Percentiles rank a stretch among this genome's conserved stretches.
These are phyloP conservation scores for Sporothrix variecibatus DNA, from an alignment of 2,329 filamentous ascomycete genomes.

Conservation along the genomic window DNA sequence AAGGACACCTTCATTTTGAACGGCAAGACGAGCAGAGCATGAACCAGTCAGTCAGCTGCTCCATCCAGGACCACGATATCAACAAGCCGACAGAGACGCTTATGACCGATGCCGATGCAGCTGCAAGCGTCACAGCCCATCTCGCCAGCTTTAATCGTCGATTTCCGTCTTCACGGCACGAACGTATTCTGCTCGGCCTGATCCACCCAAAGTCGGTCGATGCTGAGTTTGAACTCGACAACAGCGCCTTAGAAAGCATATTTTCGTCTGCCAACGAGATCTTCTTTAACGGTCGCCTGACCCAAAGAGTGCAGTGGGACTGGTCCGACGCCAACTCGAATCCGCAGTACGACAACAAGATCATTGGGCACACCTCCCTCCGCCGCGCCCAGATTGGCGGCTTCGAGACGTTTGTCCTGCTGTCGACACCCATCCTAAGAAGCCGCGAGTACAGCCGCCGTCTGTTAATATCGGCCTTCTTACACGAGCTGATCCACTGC, in stretches of 20 bases:
- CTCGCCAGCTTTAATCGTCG: slow-evolving; percentile 49
- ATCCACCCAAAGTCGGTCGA: slow-evolving; percentile 53
- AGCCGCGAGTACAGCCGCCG: slow-evolving; percentile 59
- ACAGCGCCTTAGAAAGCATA: slow-evolving; percentile 58
- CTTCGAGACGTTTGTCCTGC: slow-evolving; percentile 63
- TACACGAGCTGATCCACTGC: slow-evolving; percentile 68
- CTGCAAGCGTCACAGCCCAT: slow-evolving; percentile 51
- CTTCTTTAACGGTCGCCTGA: slow-evolving; percentile 60
- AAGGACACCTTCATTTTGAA: background rate
- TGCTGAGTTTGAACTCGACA: slow-evolving; percentile 56
- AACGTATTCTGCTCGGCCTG: slow-evolving; percentile 59
- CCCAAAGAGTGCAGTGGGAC: slow-evolving; percentile 61
- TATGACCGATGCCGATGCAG: slow-evolving; percentile 51
- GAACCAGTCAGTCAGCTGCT: background rate
- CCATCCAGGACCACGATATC: slow-evolving; percentile 36
- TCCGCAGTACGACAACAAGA: slow-evolving; percentile 53
- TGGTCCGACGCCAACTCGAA: slow-evolving; percentile 57
- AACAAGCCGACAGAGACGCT: slow-evolving; percentile 38
- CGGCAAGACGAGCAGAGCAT: background rate
- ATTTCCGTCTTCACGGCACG: slow-evolving; percentile 53
- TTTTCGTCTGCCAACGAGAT: slow-evolving; percentile 63
- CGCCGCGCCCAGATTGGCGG: slow-evolving; percentile 51
- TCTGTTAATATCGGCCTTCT: slow-evolving; percentile 63
- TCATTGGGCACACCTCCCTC: slow-evolving; percentile 65
- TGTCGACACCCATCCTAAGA: slow-evolving; percentile 61